Percentiles rank a stretch among this genome's conserved stretches.
These are phyloP conservation scores for Anisogramma anomala DNA, from an alignment of 2,329 filamentous ascomycete genomes.

Conservation along the genomic window DNA sequence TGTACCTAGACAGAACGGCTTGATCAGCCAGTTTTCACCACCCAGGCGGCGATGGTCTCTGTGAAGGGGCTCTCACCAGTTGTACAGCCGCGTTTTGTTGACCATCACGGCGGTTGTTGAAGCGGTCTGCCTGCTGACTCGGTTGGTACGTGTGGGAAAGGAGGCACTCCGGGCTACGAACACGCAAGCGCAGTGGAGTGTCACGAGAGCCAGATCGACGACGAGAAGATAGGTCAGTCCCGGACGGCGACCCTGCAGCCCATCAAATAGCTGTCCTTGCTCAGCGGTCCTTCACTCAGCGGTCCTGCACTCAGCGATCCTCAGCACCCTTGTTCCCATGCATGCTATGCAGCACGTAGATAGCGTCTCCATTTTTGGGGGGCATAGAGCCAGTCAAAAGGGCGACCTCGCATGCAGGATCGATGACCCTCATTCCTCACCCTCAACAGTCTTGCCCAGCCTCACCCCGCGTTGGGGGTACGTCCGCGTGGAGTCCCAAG, in stretches of 20 bases:
- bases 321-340: not conserved
- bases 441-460: no score
- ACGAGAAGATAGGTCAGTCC: not conserved
- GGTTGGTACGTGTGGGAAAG: not conserved
- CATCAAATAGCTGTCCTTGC: no score
- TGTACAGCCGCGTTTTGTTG: constrained; percentile 18
- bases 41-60: not conserved
- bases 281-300: no score
- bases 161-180: not conserved
- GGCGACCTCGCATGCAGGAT: not conserved
- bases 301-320: not conserved
- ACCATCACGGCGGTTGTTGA: constrained; percentile 17
- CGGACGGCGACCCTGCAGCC: no score
- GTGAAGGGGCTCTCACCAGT: constrained; percentile 15
- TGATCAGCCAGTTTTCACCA: not conserved
- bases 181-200: not conserved
- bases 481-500: no score
- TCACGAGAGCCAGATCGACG: not conserved
- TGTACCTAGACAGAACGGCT: constrained; percentile 37
- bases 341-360: not conserved
- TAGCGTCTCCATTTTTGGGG: constrained; percentile 2
- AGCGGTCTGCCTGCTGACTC: constrained; percentile 6
- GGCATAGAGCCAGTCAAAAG: not conserved
- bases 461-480: no score
- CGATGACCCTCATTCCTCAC: no score